Evolutionary conservation across 208 protist species (phyloP), one percentile per base, ranked within the genome.

Genomic region (Balamuthia mandrillaris): DNA sequence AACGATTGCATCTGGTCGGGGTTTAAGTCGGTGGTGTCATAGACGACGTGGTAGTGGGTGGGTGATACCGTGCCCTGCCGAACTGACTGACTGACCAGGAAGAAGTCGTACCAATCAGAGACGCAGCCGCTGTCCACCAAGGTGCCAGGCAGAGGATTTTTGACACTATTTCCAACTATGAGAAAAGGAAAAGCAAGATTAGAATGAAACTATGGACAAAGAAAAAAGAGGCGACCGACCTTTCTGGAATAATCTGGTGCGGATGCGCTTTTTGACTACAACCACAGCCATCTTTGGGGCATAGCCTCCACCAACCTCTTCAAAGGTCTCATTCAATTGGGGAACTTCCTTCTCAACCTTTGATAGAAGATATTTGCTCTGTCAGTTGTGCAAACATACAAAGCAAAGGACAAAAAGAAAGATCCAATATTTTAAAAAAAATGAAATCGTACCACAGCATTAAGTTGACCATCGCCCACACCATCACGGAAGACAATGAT

Each of bases 261-360:
- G 49, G 51, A 89, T 91, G 29, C 88, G 83, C 86, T 91, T 91
- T 37, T 91, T 84, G 16, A 91, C 89, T 1, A 91, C 51, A 1
- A 79, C 75, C 14, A 82, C 61, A 0, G 86, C 65, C 0, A 89
- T n/a, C 37, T 90, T 90, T 24, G 88, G 88, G 41, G 61, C 51
- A 10, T 86, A 86, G 54, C 33, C 29, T 33, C 14, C 70, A 2
- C 27, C 9, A 0, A 54, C 42, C n/a, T 84, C 31, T 16, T 5
- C 21, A 4, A 86, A 86, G 12, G 35, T 42, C 7, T 85, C 49
- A 5, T 63, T 31, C 24, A 89, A 35, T 29, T 81, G 60, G 0
- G 33, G 3, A 18, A 89, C 18, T 31, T 89, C 87, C 5, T 35
- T 33, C 1, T 87, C 58, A 5, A 44, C 44, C 72, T 63, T 29